These are phyloP conservation scores for Geotrichum bryndzae DNA, from an alignment of 1,139 yeast genomes.

Conservation along the genomic window DNA sequence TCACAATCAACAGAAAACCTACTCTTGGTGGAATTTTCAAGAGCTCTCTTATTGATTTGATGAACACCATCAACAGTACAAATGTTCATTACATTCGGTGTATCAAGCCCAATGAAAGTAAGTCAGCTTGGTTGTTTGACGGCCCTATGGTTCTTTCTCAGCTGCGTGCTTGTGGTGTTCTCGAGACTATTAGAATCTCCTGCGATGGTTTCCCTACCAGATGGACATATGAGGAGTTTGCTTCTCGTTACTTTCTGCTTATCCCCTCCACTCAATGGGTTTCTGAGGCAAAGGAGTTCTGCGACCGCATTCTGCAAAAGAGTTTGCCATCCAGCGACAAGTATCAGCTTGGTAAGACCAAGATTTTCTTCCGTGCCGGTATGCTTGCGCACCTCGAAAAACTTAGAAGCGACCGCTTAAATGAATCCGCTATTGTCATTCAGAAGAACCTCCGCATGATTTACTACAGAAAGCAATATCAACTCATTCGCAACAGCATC, in stretches of 20 bases:
- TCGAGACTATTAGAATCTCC: conserved; percentile 92
- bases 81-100: conserved; percentile 96
- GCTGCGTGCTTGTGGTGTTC: conserved; percentile 96
- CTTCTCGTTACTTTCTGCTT: conserved; percentile 78
- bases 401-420: conserved; percentile 69
- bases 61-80: conserved; percentile 88
- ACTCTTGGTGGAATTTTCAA: conserved; percentile 94
- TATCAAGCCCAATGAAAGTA: conserved; percentile 91
- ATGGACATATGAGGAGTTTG: conserved; percentile 93
- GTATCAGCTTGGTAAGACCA: conserved; percentile 76
- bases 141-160: conserved; percentile 93
- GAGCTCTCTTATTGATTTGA: conserved; percentile 82
- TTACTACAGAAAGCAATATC: conserved; percentile 56
- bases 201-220: conserved; percentile 98
- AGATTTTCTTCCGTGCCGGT: conserved; percentile 90
- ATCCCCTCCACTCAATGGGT: conserved; percentile 69
- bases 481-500: conserved; percentile 52
- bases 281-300: conserved; percentile 52
- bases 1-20: conserved; percentile 67
- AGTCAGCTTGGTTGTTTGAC: conserved; percentile 94
- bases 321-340: conserved; percentile 61
- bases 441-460: conserved; percentile 78
- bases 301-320: conserved; percentile 58
- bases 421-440: conserved; percentile 70
- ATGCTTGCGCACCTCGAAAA: conserved; percentile 86